A percentile compares a stretch with the other conserved stretches of the same genome.
phyloP scores from a whole-genome alignment of 164 flowering plant genomes.

The Cinnamomum chago region DNA sequence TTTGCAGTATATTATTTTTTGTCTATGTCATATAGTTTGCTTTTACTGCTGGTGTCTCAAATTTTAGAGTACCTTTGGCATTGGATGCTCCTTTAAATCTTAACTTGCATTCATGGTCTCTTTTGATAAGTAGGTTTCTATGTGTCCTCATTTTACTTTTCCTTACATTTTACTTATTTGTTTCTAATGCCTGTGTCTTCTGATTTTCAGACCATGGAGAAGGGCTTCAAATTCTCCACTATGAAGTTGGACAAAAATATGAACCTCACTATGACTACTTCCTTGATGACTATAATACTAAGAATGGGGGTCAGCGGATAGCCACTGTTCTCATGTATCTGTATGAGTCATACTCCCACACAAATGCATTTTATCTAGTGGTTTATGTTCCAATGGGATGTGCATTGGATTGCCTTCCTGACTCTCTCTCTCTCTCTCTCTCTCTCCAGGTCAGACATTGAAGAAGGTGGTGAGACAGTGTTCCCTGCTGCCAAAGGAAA shows the following conservation, averaged over 20 bases:
- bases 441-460: constrained; percentile 81
- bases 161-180: neutral
- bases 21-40: neutral
- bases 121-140: no score
- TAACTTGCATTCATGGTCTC: neutral
- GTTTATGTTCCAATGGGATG: no score
- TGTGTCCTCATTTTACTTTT: neutral
- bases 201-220: constrained; percentile 86
- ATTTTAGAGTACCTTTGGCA: neutral
- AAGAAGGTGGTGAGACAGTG: constrained; percentile 98
- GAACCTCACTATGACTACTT: constrained; percentile 94
- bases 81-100: no score
- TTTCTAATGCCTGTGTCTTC: neutral
- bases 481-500: constrained; percentile 81
- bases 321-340: constrained; percentile 94
- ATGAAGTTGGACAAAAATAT: constrained; percentile 89
- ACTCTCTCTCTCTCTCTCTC: neutral
- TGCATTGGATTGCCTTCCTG: no score
- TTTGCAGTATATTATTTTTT: no score
- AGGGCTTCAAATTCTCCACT: constrained; percentile 92
- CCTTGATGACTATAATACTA: constrained; percentile 71
- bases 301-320: constrained; percentile 85
- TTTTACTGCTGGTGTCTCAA: neutral
- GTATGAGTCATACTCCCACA: constrained; percentile 38
- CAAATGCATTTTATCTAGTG: neutral